Conservation (phyloP, 2,329 filamentous ascomycete species). For the Aureobasidium namibiae region DNA sequence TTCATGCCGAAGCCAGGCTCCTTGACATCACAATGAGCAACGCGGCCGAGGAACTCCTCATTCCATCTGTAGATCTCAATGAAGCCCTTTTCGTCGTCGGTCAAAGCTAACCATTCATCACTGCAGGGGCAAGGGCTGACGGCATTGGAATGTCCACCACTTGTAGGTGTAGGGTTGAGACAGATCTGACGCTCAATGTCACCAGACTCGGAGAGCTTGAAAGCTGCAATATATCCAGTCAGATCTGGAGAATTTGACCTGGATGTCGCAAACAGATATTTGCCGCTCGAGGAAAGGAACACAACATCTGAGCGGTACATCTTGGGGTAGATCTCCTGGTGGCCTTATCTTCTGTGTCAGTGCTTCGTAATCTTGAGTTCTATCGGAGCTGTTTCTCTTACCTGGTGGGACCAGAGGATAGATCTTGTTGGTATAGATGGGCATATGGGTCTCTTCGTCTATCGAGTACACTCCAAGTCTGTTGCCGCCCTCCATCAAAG, state of each 20-base stretch:
- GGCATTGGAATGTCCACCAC: conserved; percentile 81
- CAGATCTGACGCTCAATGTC: conserved; percentile 70
- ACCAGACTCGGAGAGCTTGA: conserved; percentile 60
- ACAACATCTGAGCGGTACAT: conserved; percentile 85
- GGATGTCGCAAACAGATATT: conserved; percentile 78
- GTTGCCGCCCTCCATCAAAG: conserved; percentile 85
- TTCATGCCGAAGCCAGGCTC: conserved; percentile 96
- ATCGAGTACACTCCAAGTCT: conserved; percentile 73
- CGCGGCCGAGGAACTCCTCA: conserved; percentile 69
- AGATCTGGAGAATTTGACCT: conserved; percentile 67
- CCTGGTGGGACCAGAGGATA: conserved; percentile 76
- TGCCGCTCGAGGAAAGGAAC: conserved; percentile 57
- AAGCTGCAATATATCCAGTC: conserved; percentile 76
- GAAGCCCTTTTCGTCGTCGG: conserved; percentile 80
- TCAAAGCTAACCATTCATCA: conserved; percentile 84
- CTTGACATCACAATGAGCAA: conserved; percentile 66
- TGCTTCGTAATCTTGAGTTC: background rate
- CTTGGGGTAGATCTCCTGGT: conserved; percentile 40
- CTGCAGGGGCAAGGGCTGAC: conserved; percentile 76
- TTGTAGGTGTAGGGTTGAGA: conserved; percentile 76
- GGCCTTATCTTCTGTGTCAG: conserved; percentile 24
- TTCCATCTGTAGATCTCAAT: conserved; percentile 83
- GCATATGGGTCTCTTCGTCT: conserved; percentile 63
- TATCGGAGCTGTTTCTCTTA: conserved; percentile 28
- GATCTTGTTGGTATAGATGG: conserved; percentile 67